phyloP scores from a whole-genome alignment of 177 flowering plant genomes.

The Telopea speciosissima region DNA sequence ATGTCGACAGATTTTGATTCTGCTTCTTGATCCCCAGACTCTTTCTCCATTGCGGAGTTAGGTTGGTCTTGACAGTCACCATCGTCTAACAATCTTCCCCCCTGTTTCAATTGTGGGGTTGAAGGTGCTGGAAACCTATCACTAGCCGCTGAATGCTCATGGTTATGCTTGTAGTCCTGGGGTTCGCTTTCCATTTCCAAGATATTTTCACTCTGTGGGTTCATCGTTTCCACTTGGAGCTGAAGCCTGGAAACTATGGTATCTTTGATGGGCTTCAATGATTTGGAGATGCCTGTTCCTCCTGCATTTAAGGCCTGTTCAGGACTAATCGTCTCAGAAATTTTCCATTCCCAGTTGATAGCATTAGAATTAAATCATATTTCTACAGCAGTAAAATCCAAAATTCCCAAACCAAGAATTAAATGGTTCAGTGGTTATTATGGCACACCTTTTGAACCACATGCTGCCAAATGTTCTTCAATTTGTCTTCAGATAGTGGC shows the following conservation, averaged over 20 bases:
- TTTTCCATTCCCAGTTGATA: conserved; percentile 8
- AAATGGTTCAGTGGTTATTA: background rate
- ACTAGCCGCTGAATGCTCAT: conserved; percentile 30
- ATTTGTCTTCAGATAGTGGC: conserved; percentile 82
- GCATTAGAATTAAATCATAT: background rate
- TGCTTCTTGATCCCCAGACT: conserved; percentile 39
- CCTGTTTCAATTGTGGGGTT: conserved; percentile 68
- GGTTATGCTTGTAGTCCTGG: conserved; percentile 13
- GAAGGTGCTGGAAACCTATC: conserved; percentile 76
- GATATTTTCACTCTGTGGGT: conserved; percentile 9
- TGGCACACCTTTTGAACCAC: conserved; percentile 73
- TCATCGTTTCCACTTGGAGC: conserved; percentile 16
- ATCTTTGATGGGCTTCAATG: conserved; percentile 52
- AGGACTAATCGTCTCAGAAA: conserved; percentile 18
- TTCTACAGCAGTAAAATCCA: background rate
- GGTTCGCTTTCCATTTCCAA: conserved; percentile 19
- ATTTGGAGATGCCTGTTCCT: conserved; percentile 28
- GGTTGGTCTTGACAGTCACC: conserved; percentile 51
- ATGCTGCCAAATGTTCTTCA: conserved; percentile 88
- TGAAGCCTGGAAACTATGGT: conserved; percentile 47
- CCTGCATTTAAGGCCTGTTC: conserved; percentile 76
- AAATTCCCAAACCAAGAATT: background rate
- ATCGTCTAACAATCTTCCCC: conserved; percentile 42
- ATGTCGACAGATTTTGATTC: conserved; percentile 87
- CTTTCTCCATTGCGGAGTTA: conserved; percentile 42